Percentiles rank a stretch among this genome's conserved stretches.
Conservation (phyloP, 2,329 filamentous ascomycete genomes). For the Xylariales sp. region DNA sequence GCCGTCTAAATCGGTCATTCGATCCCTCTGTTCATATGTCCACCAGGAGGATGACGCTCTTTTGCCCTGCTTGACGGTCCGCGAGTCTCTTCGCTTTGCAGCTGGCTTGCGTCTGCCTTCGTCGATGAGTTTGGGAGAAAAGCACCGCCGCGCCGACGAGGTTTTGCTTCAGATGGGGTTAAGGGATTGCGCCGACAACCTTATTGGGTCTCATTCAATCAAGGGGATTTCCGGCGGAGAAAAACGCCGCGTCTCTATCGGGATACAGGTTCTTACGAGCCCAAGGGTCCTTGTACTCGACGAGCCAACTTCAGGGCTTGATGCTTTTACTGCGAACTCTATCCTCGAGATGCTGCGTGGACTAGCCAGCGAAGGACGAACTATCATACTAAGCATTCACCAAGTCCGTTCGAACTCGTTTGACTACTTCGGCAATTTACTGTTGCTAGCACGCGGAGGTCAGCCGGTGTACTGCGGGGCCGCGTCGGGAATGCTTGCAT, state of each 20-base stretch:
- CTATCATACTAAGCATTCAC: constrained; percentile 72
- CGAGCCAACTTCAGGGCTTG: constrained; percentile 71
- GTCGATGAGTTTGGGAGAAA: constrained; percentile 66
- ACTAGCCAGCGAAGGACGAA: constrained; percentile 68
- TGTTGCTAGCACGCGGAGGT: constrained; percentile 68
- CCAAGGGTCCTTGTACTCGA: constrained; percentile 70
- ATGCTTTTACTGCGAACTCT: constrained; percentile 73
- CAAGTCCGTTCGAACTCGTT: constrained; percentile 73
- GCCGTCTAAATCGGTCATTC: constrained; percentile 64
- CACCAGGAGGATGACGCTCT: constrained; percentile 76
- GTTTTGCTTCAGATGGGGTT: constrained; percentile 71
- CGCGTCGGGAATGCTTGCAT: constrained; percentile 58
- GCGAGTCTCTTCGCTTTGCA: constrained; percentile 68
- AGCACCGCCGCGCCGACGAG: constrained; percentile 63
- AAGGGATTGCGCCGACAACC: constrained; percentile 72
- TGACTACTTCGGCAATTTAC: constrained; percentile 63
- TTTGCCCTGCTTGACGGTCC: constrained; percentile 68
- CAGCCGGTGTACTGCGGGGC: constrained; percentile 63
- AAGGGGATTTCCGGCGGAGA: constrained; percentile 80
- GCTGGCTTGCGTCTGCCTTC: constrained; percentile 66
- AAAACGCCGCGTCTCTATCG: constrained; percentile 73
- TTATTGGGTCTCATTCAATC: constrained; percentile 67
- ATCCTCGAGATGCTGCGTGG: constrained; percentile 71
- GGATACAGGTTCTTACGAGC: constrained; percentile 72
- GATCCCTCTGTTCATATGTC: constrained; percentile 71